Base-by-base conservation (phyloP, 495 filamentous ascomycete genomes). In the Neurospora discreta region DNA sequence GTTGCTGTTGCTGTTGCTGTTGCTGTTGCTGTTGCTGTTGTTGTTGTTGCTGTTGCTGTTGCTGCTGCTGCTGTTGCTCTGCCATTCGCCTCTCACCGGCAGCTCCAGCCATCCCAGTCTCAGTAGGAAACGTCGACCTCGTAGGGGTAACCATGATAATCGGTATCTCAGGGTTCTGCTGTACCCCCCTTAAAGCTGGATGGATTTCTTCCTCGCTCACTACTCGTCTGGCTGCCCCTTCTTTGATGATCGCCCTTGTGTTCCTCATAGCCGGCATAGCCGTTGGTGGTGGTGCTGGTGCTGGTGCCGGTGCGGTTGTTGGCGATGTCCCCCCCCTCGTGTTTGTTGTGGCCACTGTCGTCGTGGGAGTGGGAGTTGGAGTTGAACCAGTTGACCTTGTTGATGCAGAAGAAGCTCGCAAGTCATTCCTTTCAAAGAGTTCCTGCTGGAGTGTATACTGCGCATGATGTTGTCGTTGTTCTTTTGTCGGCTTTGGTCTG, bases 361-460 rank as follows among this genome's bases (percentile, higher is more conserved):
- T 7, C 13, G 23, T 30, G 1, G 15, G 11, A 11, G 39, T 16
- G 8, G 13, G 15, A 18, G 52, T 65, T 65, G 26, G 15, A 33
- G 52, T 33, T 33, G 52, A 2, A 1, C 26, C 9, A 3, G 52
- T 33, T 8, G 52, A 23, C 18, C 10, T 11, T 52, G 46, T 5
- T 7, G 46, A 60, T 8, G 46, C n/a, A n/a, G n/a, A 33, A 33
- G 52, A 65, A 33, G 26, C 52, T 15, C 52, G 13, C 26, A 65
- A 46, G 41, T 77, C 77, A 39, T 72, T 68, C 2, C 38, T 69
- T 67, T 78, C 73, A 18, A 77, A 78, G 2, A 79, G 75, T 11
- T n/a, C 39, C 60, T 79, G 77, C 67, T 80, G 77, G n/a, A 71
- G 74, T 5, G 71, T 69, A 67, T 79, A 79, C 71, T 79, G 78